These are phyloP conservation scores for Hymenoscyphus fraxineus DNA, from an alignment of 2,329 filamentous ascomycete genomes.

Conservation along the genomic window DNA sequence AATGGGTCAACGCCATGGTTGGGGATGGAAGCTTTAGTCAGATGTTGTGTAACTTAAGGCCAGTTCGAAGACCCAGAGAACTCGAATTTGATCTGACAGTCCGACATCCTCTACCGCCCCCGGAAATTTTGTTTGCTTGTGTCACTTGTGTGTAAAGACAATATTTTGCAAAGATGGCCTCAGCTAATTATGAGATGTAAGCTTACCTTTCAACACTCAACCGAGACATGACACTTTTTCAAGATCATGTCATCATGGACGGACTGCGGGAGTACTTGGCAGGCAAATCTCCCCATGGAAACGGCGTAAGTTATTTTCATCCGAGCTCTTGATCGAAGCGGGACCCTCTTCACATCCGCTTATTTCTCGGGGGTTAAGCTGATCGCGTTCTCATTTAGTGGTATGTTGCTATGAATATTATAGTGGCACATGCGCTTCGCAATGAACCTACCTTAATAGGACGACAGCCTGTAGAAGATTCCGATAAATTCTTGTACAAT, in stretches of 20 bases:
- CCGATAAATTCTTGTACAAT: constrained; percentile 16
- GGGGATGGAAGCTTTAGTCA: constrained; percentile 18
- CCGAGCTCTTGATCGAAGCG: not conserved
- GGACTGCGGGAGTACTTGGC: constrained; percentile 12
- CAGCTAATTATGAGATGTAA: constrained; percentile 3
- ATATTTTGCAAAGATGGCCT: not conserved
- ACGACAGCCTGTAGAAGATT: not conserved
- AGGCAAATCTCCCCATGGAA: constrained; percentile 4
- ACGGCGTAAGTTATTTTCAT: constrained; percentile 4
- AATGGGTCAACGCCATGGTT: constrained; percentile 15
- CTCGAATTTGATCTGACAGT: constrained; percentile 10
- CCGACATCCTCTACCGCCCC: constrained; percentile 11
- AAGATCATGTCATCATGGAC: constrained; percentile 13
- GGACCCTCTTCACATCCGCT: not conserved
- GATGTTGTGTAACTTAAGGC: constrained; percentile 10
- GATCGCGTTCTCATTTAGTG: not conserved
- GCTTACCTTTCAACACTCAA: constrained; percentile 12
- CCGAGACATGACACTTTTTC: constrained; percentile 11
- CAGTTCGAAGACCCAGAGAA: constrained; percentile 3
- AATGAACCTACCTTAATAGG: not conserved
- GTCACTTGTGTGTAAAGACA: constrained; percentile 5
- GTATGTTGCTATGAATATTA: constrained; percentile 18
- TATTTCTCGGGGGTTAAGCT: not conserved
- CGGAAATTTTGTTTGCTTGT: constrained; percentile 11
- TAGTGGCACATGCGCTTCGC: constrained; percentile 14